phyloP scores from a whole-genome alignment of 768 basidiomycete genomes.

The Phylloporus sp. region DNA sequence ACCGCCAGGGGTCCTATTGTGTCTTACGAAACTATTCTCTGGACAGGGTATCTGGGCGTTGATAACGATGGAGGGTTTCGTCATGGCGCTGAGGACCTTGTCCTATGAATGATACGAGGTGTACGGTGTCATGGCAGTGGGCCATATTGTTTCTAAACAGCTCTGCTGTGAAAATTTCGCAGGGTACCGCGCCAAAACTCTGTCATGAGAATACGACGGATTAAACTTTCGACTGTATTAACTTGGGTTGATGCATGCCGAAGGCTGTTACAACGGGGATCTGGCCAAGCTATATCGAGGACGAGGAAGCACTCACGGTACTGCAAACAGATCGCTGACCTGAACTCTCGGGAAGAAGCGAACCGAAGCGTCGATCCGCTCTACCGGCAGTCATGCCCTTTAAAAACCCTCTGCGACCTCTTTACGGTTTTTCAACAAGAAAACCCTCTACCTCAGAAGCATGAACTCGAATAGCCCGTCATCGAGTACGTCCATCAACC shows the following conservation, averaged over 20 bases:
- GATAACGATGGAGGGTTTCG: slow-evolving; percentile 10
- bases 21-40: neutral
- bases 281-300: neutral
- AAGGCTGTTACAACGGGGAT: neutral
- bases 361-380: neutral
- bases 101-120: neutral
- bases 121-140: neutral
- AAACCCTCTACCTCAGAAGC: neutral
- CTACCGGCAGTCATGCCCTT: neutral
- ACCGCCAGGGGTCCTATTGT: neutral
- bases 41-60: slow-evolving; percentile 1
- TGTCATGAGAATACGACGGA: neutral
- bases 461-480: neutral
- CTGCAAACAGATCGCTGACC: slow-evolving; percentile 6
- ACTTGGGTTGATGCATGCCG: neutral
- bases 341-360: slow-evolving; percentile 1
- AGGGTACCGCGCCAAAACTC: neutral
- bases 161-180: neutral
- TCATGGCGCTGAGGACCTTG: slow-evolving; percentile 1
- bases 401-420: slow-evolving; percentile 1
- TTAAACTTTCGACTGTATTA: neutral
- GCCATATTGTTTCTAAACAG: neutral
- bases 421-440: neutral
- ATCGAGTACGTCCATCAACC: neutral
- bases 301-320: neutral